Percentiles rank a stretch among this genome's conserved stretches.
phyloP scores from a whole-genome alignment of 257 asterid genomes.

The Henckelia pumila region DNA sequence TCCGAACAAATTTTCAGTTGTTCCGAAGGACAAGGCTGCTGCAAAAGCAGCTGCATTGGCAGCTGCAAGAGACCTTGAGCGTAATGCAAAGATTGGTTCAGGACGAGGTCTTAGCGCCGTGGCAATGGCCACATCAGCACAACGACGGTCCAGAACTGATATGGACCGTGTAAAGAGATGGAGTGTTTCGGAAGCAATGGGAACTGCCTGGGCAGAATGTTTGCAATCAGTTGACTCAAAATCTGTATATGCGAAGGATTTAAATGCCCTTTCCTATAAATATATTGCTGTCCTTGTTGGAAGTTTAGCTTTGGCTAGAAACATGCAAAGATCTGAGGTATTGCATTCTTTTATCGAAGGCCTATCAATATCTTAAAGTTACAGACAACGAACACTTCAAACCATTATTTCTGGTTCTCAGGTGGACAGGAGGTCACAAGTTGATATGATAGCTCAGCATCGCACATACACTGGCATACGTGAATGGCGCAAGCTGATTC shows the following conservation, averaged over 20 bases:
- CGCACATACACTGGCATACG: slow-evolving; percentile 77
- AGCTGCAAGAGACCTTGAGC: slow-evolving; percentile 98
- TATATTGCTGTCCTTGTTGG: slow-evolving; percentile 95
- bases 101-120: slow-evolving; percentile 99
- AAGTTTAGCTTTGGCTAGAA: slow-evolving; percentile 96
- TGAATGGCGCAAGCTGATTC: slow-evolving; percentile 97
- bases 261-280: slow-evolving; percentile 87
- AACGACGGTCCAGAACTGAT: slow-evolving; percentile 78
- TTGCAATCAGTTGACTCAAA: slow-evolving; percentile 87
- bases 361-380: slow-evolving; percentile 19
- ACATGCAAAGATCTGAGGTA: slow-evolving; percentile 98
- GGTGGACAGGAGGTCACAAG: slow-evolving; percentile 97
- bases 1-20: slow-evolving; percentile 59
- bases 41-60: slow-evolving; percentile 99
- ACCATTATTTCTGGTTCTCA: slow-evolving; percentile 35
- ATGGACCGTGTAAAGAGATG: slow-evolving; percentile 89
- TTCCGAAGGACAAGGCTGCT: slow-evolving; percentile 93
- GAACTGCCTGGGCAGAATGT: slow-evolving; percentile 97
- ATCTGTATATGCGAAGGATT: slow-evolving; percentile 92
- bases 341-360: slow-evolving; percentile 25
- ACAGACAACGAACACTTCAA: slow-evolving; percentile 15
- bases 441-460: slow-evolving; percentile 67
- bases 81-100: slow-evolving; percentile 95
- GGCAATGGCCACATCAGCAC: slow-evolving; percentile 99
- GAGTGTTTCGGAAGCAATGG: slow-evolving; percentile 98